phyloP scores from a whole-genome alignment of 176 grass and related monocot genomes.

The Secale cereale region DNA sequence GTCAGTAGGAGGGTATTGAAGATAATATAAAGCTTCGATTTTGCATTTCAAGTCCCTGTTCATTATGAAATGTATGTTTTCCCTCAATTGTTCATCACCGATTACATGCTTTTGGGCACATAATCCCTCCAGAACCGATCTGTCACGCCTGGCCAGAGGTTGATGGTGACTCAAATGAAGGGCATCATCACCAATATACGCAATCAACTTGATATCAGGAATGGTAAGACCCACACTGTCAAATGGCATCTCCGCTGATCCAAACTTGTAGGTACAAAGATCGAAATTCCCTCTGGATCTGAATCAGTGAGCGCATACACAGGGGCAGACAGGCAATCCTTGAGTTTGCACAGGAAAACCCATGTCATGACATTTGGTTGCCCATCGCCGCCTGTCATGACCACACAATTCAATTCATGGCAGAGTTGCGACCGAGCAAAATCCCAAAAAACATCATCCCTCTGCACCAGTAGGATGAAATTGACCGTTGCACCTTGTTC shows the following conservation, averaged over 20 bases:
- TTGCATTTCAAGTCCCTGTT: background rate
- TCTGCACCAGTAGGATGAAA: background rate
- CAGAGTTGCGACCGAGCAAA: background rate
- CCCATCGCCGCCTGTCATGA: background rate
- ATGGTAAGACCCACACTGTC: background rate
- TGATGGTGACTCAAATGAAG: background rate
- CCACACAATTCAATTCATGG: background rate
- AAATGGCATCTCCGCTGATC: background rate
- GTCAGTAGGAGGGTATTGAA: background rate
- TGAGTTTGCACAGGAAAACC: conserved; percentile 6
- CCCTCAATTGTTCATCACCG: background rate
- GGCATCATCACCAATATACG: background rate
- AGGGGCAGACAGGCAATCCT: background rate
- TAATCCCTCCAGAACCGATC: background rate
- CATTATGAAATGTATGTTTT: background rate
- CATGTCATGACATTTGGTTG: background rate
- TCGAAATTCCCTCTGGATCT: background rate
- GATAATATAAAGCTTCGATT: background rate
- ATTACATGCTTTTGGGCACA: background rate
- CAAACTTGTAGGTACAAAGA: background rate
- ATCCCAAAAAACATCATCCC: background rate
- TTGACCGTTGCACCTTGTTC: background rate
- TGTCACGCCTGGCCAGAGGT: background rate
- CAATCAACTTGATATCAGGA: background rate
- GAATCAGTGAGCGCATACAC: background rate